Evolutionary conservation across 768 basidiomycete genomes (phyloP), one percentile per base, ranked within the genome.

Genomic region (Tylopilus sp.): DNA sequence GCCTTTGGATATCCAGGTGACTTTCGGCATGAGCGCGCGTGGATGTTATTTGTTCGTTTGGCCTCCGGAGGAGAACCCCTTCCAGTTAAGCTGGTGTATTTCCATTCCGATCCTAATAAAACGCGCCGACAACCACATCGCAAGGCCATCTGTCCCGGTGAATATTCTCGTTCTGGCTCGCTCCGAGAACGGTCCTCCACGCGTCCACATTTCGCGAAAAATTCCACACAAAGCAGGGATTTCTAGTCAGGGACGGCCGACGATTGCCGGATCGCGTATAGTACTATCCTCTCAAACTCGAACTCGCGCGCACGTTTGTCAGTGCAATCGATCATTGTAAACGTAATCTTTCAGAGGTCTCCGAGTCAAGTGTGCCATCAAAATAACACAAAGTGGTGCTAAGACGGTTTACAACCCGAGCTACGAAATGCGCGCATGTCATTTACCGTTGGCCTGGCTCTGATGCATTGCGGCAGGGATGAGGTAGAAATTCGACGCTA

Each of bases 381-480:
- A 98, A 70, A 98, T 98, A 59, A 94, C 98, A 24, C 96, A 99
- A 65, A 87, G 86, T 21, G 96, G 95, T 0, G 87, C 98, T 19
- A 85, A 81, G 54, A 86, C 86, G 52, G 96, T 99, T 4, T 99
- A 98, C 68, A 97, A 94, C 67, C 73, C 98, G 49, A 85, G 85
- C 46, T 99, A 99, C 72, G 93, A 92, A 76, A 60, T 62, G 89
- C 77, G 16, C 42, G 37, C 33, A 50, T 14, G 31, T 33, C 28
- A 24, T 25, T 1, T 19, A 16, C 43, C 7, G 24, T n/a, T 25
- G 47, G 56, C 3, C 45, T 5, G n/a, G n/a, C 48, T 33, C 33
- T 36, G 50, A 31, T 43, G 11, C 24, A 25, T 28, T 48, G 5
- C 47, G 57, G 17, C 61, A 92, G 89, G 40, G 93, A 97, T 60